Percentiles rank a stretch among this genome's conserved stretches.
These are phyloP conservation scores for Penicillium olsonii DNA, from an alignment of 2,329 filamentous ascomycete genomes.

Conservation along the genomic window DNA sequence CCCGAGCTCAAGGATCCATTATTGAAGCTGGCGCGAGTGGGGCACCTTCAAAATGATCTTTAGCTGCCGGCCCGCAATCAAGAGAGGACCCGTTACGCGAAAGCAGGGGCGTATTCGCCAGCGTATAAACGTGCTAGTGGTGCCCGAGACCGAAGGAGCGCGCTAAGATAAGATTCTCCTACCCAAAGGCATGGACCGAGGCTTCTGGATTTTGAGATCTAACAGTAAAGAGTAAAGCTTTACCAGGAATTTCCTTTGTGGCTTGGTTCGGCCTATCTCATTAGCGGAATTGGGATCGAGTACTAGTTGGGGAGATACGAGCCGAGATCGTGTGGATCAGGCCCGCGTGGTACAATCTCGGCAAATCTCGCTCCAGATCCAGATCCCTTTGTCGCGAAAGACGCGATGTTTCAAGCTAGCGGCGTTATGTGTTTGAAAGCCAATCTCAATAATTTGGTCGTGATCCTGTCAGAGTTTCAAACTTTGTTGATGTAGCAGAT, in stretches of 20 bases:
- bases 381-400: background rate
- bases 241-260: background rate
- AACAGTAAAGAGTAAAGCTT: background rate
- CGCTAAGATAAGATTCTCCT: background rate
- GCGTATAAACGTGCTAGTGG: background rate
- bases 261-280: background rate
- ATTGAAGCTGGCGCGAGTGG: background rate
- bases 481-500: background rate
- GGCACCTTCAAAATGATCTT: background rate
- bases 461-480: background rate
- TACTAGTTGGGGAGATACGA: background rate
- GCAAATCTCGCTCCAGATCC: background rate
- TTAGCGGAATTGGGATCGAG: background rate
- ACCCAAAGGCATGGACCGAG: background rate
- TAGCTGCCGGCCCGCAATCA: background rate
- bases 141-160: background rate
- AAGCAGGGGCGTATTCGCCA: background rate
- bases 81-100: background rate
- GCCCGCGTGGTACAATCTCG: background rate
- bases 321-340: constrained; percentile 5
- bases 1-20: background rate
- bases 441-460: background rate
- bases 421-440: background rate
- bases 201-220: background rate
- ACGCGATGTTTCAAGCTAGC: background rate